Conservation (phyloP, 768 basidiomycete genomes). For the Mycena amicta region DNA sequence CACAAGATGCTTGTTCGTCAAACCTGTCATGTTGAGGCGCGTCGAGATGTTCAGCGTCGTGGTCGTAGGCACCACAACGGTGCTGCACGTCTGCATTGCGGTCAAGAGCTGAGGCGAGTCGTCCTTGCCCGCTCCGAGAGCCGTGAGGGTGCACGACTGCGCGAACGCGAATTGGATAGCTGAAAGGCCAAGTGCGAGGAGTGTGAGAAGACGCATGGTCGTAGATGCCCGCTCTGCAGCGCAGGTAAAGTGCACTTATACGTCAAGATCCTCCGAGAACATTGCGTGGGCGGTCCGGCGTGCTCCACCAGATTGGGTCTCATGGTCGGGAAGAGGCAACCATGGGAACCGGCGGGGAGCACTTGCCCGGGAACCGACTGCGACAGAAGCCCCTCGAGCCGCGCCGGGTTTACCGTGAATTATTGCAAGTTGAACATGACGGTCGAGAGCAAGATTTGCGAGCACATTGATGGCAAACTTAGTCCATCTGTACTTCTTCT, state of each 20-base stretch:
- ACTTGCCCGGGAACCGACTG: not conserved
- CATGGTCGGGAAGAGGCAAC: not conserved
- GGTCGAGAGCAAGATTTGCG: too few species aligned
- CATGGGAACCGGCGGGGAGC: not conserved
- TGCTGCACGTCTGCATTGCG: slow-evolving; percentile 44
- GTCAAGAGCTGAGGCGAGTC: slow-evolving; percentile 51
- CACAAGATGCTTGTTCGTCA: slow-evolving; percentile 53
- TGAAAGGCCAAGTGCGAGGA: slow-evolving; percentile 2
- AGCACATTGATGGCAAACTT: too few species aligned
- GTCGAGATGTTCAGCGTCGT: slow-evolving; percentile 55
- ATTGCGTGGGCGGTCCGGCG: not conserved
- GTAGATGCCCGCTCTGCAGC: too few species aligned
- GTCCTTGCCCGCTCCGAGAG: slow-evolving; percentile 45
- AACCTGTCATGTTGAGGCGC: slow-evolving; percentile 55
- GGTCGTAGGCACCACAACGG: slow-evolving; percentile 44
- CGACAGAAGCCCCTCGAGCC: too few species aligned
- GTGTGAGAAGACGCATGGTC: not conserved
- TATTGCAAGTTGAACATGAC: not conserved
- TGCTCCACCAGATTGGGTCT: not conserved
- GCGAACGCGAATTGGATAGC: not conserved
- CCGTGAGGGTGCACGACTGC: slow-evolving; percentile 42
- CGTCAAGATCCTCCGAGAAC: not conserved
- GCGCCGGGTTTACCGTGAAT: not conserved
- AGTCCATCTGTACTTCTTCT: too few species aligned
- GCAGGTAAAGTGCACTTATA: not conserved